A percentile compares a stretch with the other conserved stretches of the same genome.
phyloP scores from a whole-genome alignment of 1,284 basidiomycete species.

The Leccinum ponderosum region DNA sequence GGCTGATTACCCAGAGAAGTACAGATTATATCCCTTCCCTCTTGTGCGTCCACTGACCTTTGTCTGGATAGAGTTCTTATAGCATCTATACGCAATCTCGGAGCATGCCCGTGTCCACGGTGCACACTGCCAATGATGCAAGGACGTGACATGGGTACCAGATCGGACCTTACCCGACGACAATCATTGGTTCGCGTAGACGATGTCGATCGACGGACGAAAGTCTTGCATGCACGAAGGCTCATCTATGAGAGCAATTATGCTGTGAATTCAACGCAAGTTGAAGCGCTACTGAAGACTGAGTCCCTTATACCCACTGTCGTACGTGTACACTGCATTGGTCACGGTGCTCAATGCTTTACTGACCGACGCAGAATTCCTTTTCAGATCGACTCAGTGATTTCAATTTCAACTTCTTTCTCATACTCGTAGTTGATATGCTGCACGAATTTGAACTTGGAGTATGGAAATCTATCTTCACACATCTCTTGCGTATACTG shows the following conservation, averaged over 20 bases:
- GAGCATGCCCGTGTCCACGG: conserved; percentile 32
- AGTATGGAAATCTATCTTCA: background rate
- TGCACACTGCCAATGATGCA: conserved; percentile 24
- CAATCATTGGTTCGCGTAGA: background rate
- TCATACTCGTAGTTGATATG: background rate
- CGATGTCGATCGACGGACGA: background rate
- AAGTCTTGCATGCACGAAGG: conserved; percentile 7
- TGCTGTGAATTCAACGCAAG: conserved; percentile 8
- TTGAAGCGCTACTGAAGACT: conserved; percentile 10
- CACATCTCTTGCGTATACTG: background rate
- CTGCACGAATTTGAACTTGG: background rate
- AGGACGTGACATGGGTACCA: conserved; percentile 11
- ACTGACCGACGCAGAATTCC: background rate
- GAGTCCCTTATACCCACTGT: conserved; percentile 9
- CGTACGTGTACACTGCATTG: background rate
- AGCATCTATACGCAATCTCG: too few relatives aligned
- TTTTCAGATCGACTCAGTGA: background rate
- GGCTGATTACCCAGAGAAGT: too few relatives aligned
- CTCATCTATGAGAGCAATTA: conserved; percentile 17
- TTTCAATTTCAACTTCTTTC: background rate
- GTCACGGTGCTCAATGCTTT: background rate
- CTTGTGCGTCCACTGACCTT: too few relatives aligned
- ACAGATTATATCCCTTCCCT: too few relatives aligned
- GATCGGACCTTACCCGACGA: background rate
- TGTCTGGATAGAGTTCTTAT: too few relatives aligned